Evolutionary conservation across 2,329 filamentous ascomycete genomes (phyloP).

Genomic region (Cercospora canescens): DNA sequence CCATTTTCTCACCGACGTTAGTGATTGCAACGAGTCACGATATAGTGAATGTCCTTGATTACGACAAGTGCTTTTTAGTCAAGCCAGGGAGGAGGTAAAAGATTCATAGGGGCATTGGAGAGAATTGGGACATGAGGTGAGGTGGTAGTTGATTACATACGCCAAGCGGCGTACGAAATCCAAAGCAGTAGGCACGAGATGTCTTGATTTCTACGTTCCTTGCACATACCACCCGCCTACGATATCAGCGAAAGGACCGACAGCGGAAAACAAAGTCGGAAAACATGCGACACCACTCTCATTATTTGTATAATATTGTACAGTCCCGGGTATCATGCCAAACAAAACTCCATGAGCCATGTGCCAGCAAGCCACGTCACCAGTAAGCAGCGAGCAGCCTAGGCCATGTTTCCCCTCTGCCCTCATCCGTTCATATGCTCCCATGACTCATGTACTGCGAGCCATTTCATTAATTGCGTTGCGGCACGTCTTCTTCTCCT

Average conservation of each 20-base stretch:
- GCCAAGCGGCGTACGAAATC: no score
- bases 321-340: neutral
- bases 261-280: neutral
- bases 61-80: no score
- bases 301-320: slow-evolving; percentile 1
- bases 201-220: no score
- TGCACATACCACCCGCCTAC: no score
- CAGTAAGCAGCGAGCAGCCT: neutral
- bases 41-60: no score
- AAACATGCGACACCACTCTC: neutral
- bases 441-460: slow-evolving; percentile 1
- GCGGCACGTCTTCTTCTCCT: neutral
- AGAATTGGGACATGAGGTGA: no score
- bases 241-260: neutral
- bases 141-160: no score
- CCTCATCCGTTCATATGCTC: neutral
- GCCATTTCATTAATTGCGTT: neutral
- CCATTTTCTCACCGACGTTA: no score
- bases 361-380: neutral
- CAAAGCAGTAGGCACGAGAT: no score
- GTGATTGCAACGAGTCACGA: no score
- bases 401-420: neutral
- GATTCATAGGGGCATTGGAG: no score
- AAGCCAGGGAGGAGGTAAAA: no score
- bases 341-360: neutral